Evolutionary conservation across 305 asterid species (phyloP).

Genomic region (Rubia balearica): DNA sequence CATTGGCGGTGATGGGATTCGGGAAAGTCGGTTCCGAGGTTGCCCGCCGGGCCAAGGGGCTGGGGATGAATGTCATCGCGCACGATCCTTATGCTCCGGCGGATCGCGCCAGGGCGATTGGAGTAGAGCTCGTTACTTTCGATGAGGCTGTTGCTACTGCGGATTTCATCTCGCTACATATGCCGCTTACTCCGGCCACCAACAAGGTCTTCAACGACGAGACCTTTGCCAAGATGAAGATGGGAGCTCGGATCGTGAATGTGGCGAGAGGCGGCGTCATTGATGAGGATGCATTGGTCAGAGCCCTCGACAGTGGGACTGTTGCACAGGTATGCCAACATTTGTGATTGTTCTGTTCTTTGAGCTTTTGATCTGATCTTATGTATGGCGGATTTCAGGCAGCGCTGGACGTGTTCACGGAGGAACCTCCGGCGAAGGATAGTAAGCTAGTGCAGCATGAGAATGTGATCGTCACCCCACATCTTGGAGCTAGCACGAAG

Average conservation of each 20-base stretch:
- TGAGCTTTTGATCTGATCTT: background rate
- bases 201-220: conserved; percentile 67
- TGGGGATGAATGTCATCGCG: conserved; percentile 82
- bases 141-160: conserved; percentile 77
- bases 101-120: conserved; percentile 84
- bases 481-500: conserved; percentile 98
- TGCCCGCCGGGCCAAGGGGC: conserved; percentile 94
- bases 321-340: conserved; percentile 63
- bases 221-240: conserved; percentile 78
- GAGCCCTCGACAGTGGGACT: conserved; percentile 73
- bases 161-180: conserved; percentile 81
- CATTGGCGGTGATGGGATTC: conserved; percentile 87
- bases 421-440: conserved; percentile 73
- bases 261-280: conserved; percentile 96
- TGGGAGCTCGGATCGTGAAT: conserved; percentile 70
- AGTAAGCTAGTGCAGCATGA: conserved; percentile 77
- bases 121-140: conserved; percentile 84
- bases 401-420: conserved; percentile 80
- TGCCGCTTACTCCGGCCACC: conserved; percentile 96
- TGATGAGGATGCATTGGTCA: conserved; percentile 85
- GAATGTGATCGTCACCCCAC: conserved; percentile 87
- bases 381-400: conserved; percentile 42
- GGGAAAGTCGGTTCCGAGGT: conserved; percentile 97
- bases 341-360: background rate
- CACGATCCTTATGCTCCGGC: conserved; percentile 97